Evolutionary conservation across 2,329 filamentous ascomycete species (phyloP).

Genomic region (Cladosporium colombiae): DNA sequence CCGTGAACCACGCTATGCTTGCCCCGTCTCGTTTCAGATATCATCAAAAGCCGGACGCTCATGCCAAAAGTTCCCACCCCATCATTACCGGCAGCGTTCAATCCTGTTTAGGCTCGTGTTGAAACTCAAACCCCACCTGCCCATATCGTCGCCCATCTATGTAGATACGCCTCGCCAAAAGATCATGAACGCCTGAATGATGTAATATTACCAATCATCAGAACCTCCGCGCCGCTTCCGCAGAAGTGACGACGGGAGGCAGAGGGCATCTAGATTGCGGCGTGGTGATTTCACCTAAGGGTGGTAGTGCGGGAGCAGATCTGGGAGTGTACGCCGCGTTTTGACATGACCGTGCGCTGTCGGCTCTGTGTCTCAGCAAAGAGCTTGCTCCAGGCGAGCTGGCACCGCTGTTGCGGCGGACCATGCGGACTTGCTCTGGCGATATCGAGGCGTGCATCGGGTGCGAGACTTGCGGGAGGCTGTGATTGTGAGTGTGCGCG

Average conservation of each 20-base stretch:
- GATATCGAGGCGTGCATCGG: conserved; percentile 28
- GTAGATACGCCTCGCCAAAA: background rate
- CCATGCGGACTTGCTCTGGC: conserved; percentile 31
- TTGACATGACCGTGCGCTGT: conserved; percentile 36
- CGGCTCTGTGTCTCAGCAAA: conserved; percentile 32
- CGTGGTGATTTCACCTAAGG: conserved; percentile 31
- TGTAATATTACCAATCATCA: background rate
- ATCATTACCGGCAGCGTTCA: background rate
- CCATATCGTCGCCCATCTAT: background rate
- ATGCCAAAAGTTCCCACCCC: background rate
- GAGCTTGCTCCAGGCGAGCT: conserved; percentile 26
- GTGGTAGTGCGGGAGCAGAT: conserved; percentile 28
- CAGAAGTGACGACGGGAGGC: conserved; percentile 34
- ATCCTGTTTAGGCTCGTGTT: background rate
- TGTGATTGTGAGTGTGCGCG: conserved; percentile 38
- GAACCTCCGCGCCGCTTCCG: conserved; percentile 24
- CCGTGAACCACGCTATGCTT: conserved; percentile 12
- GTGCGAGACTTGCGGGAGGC: conserved; percentile 35
- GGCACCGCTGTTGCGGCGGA: conserved; percentile 30
- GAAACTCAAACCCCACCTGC: background rate
- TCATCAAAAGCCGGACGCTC: background rate
- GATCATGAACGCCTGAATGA: background rate
- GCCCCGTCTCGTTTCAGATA: background rate
- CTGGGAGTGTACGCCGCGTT: conserved; percentile 21
- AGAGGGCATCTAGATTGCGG: conserved; percentile 30